Base-by-base conservation (phyloP, 306 rosid species). In the Leucaena leucocephala region DNA sequence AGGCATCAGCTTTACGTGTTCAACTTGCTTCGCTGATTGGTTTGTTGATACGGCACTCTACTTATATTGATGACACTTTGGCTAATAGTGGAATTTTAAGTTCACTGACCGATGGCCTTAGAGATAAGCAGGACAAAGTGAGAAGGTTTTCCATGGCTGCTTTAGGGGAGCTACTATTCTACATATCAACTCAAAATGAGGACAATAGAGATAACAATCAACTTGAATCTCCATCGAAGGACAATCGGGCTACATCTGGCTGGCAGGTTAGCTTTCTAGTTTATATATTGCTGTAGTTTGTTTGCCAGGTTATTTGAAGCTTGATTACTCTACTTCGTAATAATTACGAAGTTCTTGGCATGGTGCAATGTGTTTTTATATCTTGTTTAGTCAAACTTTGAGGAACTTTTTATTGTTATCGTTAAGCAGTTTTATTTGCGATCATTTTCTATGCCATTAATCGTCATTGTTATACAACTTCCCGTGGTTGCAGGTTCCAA, bases 71-170 rank as follows among this genome's bases (percentile, higher is more conserved):
- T 45, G 97, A 93, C 72, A 87, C 86, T 82, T 80, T 95, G 87
- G 94, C 98, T 48, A 91, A 86, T 88, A 91, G 94, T 79, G 99
- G 96, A 78, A 88, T 95, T 76, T 86, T 95, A 80, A 88, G 92
- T 81, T 90, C 99, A 48, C 82, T 95, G 79, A 78, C 90, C 2
- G 99, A 93, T 79, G 96, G 99, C 65, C 98, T 95, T 57, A 89
- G 99, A 86, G 99, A 95, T 87, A 91, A 73, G 78, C 99, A 91
- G 81, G 99, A 95, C 80, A 95, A 91, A 66, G 99, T 95, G 46
- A 90, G 99, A 86, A 90, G 98, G 82, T 93, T 95, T 88, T 95
- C 97, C 48, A 95, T 95, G 98, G 99, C 99, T 80, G 97, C 98
- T 72, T 83, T 95, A 75, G 99, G 99, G 40, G 98, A 95, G 87